Evolutionary conservation across 192 early-diverging fungal species (phyloP).

Genomic region (Neocallimastix lanati): DNA sequence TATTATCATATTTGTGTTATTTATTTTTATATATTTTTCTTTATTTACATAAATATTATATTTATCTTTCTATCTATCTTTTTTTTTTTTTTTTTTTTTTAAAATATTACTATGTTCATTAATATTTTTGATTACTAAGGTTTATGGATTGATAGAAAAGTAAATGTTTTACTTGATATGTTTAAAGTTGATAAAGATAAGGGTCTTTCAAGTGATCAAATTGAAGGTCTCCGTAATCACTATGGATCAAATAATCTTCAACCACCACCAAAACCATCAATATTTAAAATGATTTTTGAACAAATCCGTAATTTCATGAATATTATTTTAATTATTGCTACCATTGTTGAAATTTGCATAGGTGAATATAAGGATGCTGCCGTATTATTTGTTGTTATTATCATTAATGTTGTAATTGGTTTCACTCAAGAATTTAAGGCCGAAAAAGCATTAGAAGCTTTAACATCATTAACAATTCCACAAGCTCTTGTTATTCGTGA

Average conservation of each 20-base stretch:
- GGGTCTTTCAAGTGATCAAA: slow-evolving; percentile 40
- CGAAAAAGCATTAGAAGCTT: slow-evolving; percentile 80
- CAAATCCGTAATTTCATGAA: slow-evolving; percentile 87
- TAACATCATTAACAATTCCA: slow-evolving; percentile 73
- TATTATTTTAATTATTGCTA: slow-evolving; percentile 1
- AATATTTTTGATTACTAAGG: too few species aligned
- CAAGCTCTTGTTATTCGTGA: slow-evolving; percentile 66
- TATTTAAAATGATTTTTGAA: slow-evolving; percentile 58
- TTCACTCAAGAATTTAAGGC: slow-evolving; percentile 85
- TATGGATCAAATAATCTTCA: slow-evolving; percentile 80
- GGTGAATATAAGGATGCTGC: background rate
- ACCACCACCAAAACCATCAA: slow-evolving; percentile 44
- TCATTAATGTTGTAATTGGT: slow-evolving; percentile 44
- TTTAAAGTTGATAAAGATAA: slow-evolving; percentile 45
- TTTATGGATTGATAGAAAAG: slow-evolving; percentile 54
- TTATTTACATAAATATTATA: too few species aligned
- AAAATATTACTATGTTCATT: too few species aligned
- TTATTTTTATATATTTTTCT: too few species aligned
- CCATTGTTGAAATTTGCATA: background rate
- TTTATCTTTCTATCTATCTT: too few species aligned
- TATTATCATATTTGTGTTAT: too few species aligned
- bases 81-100: too few species aligned
- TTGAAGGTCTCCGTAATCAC: slow-evolving; percentile 43
- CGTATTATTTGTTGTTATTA: slow-evolving; percentile 30
- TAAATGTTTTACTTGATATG: slow-evolving; percentile 71